Evolutionary conservation across 345 rosid species (phyloP), one percentile per base, ranked within the genome.

Genomic region (Streptanthus diversifolius): DNA sequence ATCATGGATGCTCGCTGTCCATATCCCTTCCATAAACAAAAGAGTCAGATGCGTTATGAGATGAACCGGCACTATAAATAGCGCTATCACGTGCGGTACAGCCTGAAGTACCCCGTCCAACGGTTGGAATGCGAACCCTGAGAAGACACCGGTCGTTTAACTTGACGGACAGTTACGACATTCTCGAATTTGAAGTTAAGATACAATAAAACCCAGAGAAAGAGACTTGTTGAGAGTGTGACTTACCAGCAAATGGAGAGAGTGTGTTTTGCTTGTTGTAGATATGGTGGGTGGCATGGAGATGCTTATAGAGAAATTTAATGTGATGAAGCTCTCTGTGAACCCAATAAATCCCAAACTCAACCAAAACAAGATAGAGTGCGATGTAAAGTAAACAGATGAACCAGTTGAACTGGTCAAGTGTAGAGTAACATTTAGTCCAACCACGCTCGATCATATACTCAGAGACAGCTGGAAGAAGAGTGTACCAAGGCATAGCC

Each of bases 231-330:
- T 55, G 32, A 54, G 8, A 41, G 32, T 32, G 32, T 44, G 73
- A 70, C 82, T 7, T 80, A 93, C 99, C 97, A 8, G 95, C 99
- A 81, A 90, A 95, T 5, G 93, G 96, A 57, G 96, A 95, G 18
- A 91, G 90, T 47, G 93, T 95, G 59, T 88, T 91, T 80, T 91
- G 92, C 86, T 91, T 95, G 83, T 91, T 95, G 84, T 87, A 95
- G 68, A 87, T 85, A 59, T 91, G 99, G 61, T 95, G 96, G 5
- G 88, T 83, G 8, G 86, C 90, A 71, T 90, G 96, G 61, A 95
- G 83, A 69, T 88, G 79, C 63, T 88, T 91, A 83, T 95, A 95
- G 8, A 95, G 78, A 93, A 70, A 91, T 49, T 89, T 91, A 30
- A 87, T 86, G 81, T 95, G 96, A 70, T 95, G 97, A 72, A 90